Evolutionary conservation across 2,329 filamentous ascomycete species (phyloP).

Genomic region (Cadophora gregata): DNA sequence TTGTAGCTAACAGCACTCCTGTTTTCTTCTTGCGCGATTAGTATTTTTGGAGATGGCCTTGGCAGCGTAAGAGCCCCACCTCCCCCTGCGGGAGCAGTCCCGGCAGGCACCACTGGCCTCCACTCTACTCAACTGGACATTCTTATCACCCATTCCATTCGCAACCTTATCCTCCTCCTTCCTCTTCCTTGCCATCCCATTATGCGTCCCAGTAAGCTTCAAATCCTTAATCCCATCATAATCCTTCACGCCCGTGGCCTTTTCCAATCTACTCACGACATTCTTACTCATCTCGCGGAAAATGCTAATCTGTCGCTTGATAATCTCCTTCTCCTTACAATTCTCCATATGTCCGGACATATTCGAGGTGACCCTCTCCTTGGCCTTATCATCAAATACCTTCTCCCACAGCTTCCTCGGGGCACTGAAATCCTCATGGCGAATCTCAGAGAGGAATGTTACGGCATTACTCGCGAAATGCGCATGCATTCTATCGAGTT

Average conservation of each 20-base stretch:
- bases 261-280: slow-evolving; percentile 63
- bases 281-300: slow-evolving; percentile 67
- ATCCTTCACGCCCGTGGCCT: slow-evolving; percentile 66
- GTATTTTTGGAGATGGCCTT: too few species aligned
- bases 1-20: slow-evolving; percentile 75
- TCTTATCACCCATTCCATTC: slow-evolving; percentile 57
- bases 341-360: slow-evolving; percentile 65
- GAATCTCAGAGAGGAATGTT: slow-evolving; percentile 50
- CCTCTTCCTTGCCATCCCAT: slow-evolving; percentile 59
- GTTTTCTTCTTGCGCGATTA: slow-evolving; percentile 79
- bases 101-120: slow-evolving; percentile 57
- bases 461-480: slow-evolving; percentile 51
- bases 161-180: slow-evolving; percentile 53
- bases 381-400: slow-evolving; percentile 63
- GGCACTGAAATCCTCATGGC: slow-evolving; percentile 47
- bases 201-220: slow-evolving; percentile 65
- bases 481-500: slow-evolving; percentile 48
- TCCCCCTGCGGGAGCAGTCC: too few species aligned
- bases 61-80: too few species aligned
- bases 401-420: slow-evolving; percentile 65
- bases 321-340: slow-evolving; percentile 62
- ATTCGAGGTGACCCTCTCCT: slow-evolving; percentile 64
- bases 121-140: slow-evolving; percentile 42
- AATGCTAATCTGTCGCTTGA: slow-evolving; percentile 69
- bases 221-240: slow-evolving; percentile 62